Evolutionary conservation across 2,329 filamentous ascomycete species (phyloP), one percentile per base, ranked within the genome.

Genomic region (Coniochaeta sp.): DNA sequence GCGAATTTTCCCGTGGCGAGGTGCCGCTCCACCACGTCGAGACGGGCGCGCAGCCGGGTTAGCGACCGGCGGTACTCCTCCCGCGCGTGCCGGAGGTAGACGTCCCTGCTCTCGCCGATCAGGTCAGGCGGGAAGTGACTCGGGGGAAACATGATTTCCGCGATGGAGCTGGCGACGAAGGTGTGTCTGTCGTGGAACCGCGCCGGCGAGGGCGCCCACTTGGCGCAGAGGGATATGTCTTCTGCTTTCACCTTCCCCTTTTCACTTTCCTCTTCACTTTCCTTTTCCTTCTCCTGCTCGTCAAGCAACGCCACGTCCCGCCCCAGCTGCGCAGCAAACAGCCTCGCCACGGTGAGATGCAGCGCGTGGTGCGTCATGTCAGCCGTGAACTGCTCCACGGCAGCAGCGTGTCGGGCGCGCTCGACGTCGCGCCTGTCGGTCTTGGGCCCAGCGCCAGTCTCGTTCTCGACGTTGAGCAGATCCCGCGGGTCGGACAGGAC

Each of bases 111-210:
- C 5, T 1, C 72, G 69, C 30, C 30, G 1, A 69, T 68, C n/a
- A 71, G 59, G 4, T 72, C 63, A 0, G 68, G 67, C 4, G 74
- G 69, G 26, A 71, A 66, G 1, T 70, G 60, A 0, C 65, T 65
- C 1, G 68, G 65, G 0, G 80, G 77, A 62, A 80, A 76, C 9
- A 86, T 65, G 14, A 81, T 71, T 69, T 87, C 83, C 5, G 83
- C 79, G 59, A 87, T 85, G 14, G 80, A 78, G 54, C 79, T 81
- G 34, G 80, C 75, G 62, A 87, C 76, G 63, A 80, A 79, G 2
- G 84, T 86, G 62, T 84, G 79, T 63, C 79, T 78, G 68, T 87
- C 84, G 64, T 86, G 83, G 63, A 83, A 82, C 40, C 74, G 75
- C 36, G 77, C 77, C 19, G 79, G 75, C 0, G 79, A 78, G 1